Conservation (phyloP, 352 stramenopile species). For the Elongisporangium undulatum region DNA sequence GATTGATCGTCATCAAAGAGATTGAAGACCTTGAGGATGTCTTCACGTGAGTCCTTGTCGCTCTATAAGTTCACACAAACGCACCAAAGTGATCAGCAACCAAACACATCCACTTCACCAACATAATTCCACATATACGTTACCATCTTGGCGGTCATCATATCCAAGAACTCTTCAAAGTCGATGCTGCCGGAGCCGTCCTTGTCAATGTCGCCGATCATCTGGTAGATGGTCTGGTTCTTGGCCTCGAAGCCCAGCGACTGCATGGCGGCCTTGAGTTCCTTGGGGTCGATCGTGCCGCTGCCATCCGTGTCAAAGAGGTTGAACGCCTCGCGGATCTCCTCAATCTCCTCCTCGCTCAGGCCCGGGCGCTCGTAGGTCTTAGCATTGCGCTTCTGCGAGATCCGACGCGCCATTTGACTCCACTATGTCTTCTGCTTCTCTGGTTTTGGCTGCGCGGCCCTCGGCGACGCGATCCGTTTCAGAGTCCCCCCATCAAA, state of each 20-base stretch:
- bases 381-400: slow-evolving; percentile 85
- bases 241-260: slow-evolving; percentile 96
- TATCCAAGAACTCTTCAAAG: slow-evolving; percentile 97
- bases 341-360: slow-evolving; percentile 94
- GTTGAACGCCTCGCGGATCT: slow-evolving; percentile 97
- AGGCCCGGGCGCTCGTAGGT: slow-evolving; percentile 88
- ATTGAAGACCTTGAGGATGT: slow-evolving; percentile 96
- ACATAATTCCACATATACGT: slow-evolving; percentile 1
- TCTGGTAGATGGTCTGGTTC: slow-evolving; percentile 97
- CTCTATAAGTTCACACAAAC: slow-evolving; percentile 35
- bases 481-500: neutral
- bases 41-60: slow-evolving; percentile 94
- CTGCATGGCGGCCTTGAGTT: slow-evolving; percentile 96
- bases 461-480: neutral
- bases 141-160: slow-evolving; percentile 96
- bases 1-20: slow-evolving; percentile 98
- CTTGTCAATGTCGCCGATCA: slow-evolving; percentile 97
- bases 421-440: neutral
- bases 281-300: slow-evolving; percentile 96
- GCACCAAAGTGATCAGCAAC: neutral
- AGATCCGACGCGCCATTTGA: slow-evolving; percentile 61
- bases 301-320: slow-evolving; percentile 97
- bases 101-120: neutral
- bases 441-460: neutral
- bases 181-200: slow-evolving; percentile 94